These are phyloP conservation scores for Rosa rugosa DNA, from an alignment of 306 rosid species.

Conservation along the genomic window DNA sequence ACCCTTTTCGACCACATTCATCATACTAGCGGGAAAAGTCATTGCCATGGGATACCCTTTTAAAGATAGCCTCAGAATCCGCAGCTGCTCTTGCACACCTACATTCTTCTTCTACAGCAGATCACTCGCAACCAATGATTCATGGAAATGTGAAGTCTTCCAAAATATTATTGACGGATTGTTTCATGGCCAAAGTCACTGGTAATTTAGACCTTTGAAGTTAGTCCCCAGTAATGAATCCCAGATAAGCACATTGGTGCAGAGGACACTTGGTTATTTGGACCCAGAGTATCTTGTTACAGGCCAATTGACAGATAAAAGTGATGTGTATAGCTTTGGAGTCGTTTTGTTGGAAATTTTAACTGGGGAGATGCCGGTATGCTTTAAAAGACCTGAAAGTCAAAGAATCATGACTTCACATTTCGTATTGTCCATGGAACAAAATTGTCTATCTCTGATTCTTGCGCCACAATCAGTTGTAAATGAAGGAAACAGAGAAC, in stretches of 20 bases:
- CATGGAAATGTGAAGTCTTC: conserved; percentile 17
- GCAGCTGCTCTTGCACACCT: conserved; percentile 1
- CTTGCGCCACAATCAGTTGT: conserved; percentile 1
- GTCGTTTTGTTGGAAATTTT: not conserved
- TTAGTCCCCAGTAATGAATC: not conserved
- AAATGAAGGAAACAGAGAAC: conserved; percentile 6
- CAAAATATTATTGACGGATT: conserved; percentile 3
- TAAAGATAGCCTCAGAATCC: conserved; percentile 6
- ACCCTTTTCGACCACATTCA: too few relatives aligned
- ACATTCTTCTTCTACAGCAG: not conserved
- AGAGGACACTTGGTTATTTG: conserved; percentile 2
- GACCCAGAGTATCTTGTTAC: conserved; percentile 8
- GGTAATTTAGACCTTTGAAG: not conserved
- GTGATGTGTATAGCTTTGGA: conserved; percentile 23
- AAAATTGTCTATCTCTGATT: not conserved
- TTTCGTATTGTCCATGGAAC: not conserved
- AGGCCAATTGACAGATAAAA: conserved; percentile 8
- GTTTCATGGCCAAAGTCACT: conserved; percentile 1
- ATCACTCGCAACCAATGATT: not conserved
- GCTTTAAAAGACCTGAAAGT: not conserved
- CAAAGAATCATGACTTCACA: not conserved
- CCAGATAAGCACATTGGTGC: not conserved
- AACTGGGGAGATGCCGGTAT: not conserved
- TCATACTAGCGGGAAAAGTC: not conserved
- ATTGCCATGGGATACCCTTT: not conserved